A percentile compares a stretch with the other conserved stretches of the same genome.
These are phyloP conservation scores for Fusarium clavum DNA, from an alignment of 2,329 filamentous ascomycete genomes.

Conservation along the genomic window DNA sequence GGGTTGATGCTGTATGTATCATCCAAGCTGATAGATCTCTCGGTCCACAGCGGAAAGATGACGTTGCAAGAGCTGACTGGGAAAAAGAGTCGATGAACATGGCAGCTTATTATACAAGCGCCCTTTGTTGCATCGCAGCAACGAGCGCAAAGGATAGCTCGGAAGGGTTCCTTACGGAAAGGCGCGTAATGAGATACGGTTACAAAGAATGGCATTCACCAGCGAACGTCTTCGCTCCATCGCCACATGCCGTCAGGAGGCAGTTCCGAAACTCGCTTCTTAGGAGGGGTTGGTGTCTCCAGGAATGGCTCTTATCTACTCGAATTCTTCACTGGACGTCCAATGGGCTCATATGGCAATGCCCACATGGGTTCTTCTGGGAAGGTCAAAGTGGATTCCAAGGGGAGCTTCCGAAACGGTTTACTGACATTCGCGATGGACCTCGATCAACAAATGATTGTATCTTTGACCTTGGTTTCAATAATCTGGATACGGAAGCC, in stretches of 20 bases:
- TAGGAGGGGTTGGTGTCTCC: neutral
- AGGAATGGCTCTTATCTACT: neutral
- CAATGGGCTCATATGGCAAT: neutral
- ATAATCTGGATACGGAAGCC: too few species aligned
- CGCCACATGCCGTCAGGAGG: neutral
- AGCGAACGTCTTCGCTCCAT: rapidly evolving
- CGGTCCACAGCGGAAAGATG: neutral
- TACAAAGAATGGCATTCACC: neutral
- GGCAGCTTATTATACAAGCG: neutral
- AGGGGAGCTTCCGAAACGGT: neutral
- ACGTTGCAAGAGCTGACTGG: neutral
- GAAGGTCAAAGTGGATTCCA: neutral
- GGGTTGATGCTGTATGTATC: neutral
- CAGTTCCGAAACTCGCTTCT: neutral
- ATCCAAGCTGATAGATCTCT: neutral
- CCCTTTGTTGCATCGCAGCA: neutral
- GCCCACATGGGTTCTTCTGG: neutral
- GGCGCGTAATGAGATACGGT: rapidly evolving
- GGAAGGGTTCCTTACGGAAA: neutral
- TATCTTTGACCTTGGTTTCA: neutral
- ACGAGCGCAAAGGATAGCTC: neutral
- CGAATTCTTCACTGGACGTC: neutral
- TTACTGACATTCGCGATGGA: too few species aligned
- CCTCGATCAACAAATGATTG: neutral
- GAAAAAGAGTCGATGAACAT: neutral